Percentiles rank a stretch among this genome's conserved stretches.
phyloP scores from a whole-genome alignment of 2,329 filamentous ascomycete species.

The Metarhizium guizhouense region DNA sequence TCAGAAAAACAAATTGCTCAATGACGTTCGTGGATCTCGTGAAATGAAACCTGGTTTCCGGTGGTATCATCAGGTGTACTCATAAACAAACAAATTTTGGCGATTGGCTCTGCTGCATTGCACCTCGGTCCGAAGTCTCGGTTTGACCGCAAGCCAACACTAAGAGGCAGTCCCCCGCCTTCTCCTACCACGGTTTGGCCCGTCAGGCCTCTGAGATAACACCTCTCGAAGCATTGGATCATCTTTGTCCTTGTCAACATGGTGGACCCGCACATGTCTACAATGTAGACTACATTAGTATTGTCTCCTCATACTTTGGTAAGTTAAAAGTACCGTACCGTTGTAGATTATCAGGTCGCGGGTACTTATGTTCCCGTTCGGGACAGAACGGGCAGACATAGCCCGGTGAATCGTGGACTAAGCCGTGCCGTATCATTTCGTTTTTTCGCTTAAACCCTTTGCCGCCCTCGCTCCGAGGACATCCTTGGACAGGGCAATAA shows the following conservation, averaged over 20 bases:
- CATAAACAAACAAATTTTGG: background rate
- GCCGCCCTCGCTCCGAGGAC: constrained; percentile 53
- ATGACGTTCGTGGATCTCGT: constrained; percentile 4
- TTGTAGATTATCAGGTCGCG: constrained; percentile 90
- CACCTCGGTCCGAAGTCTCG: background rate
- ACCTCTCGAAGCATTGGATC: constrained; percentile 75
- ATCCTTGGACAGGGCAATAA: constrained; percentile 54
- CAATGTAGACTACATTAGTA: constrained; percentile 5
- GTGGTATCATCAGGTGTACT: background rate
- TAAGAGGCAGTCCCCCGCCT: constrained; percentile 38
- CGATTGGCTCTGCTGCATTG: background rate
- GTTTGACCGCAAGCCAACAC: too few relatives aligned
- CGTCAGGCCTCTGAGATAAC: constrained; percentile 75
- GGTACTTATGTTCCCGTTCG: constrained; percentile 88
- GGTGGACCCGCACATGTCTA: constrained; percentile 89
- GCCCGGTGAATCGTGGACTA: constrained; percentile 89
- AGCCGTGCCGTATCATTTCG: constrained; percentile 66
- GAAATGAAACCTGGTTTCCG: background rate
- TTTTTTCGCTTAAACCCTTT: constrained; percentile 66
- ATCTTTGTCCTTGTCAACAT: constrained; percentile 82
- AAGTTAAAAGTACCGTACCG: constrained; percentile 47
- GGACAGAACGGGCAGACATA: constrained; percentile 96
- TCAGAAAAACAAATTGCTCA: constrained; percentile 10
- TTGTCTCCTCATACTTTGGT: background rate
- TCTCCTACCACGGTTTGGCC: constrained; percentile 70